Percentiles rank a stretch among this genome's conserved stretches.
Conservation (phyloP, 139 green algal species). For the Tetradesmus obliquus region DNA sequence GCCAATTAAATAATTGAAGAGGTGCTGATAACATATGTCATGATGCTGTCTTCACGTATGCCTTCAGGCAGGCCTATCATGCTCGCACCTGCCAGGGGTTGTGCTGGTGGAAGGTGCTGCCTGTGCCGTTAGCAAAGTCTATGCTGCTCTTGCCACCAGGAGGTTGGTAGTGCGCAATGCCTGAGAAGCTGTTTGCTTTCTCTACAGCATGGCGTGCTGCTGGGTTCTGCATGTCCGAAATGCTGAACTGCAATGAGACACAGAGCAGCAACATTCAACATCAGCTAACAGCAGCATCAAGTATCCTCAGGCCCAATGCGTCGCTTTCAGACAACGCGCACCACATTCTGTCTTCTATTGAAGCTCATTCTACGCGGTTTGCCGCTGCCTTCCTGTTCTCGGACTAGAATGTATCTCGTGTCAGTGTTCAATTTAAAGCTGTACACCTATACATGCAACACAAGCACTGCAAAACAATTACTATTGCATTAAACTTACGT, state of each 20-base stretch:
- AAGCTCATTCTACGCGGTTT: too few relatives aligned
- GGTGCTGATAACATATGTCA: too few relatives aligned
- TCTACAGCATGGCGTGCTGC: not conserved
- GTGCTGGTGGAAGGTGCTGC: not conserved
- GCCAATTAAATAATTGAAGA: too few relatives aligned
- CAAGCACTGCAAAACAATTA: not conserved
- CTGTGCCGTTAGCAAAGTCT: not conserved
- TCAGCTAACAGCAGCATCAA: not conserved
- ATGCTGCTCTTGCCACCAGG: constrained; percentile 26
- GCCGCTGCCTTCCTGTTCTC: too few relatives aligned
- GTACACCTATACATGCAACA: not conserved
- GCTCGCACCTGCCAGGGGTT: constrained; percentile 4
- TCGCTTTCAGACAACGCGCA: too few relatives aligned
- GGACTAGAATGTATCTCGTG: not conserved
- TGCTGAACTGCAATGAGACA: not conserved
- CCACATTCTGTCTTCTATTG: not conserved
- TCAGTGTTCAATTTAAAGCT: not conserved
- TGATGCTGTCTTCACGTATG: too few relatives aligned
- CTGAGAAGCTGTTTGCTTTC: constrained; percentile 8
- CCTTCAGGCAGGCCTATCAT: too few relatives aligned
- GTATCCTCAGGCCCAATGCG: not conserved
- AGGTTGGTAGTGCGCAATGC: not conserved
- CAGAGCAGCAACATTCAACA: not conserved
- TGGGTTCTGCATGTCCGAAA: not conserved
- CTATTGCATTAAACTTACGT: not conserved